These are phyloP conservation scores for Gynostemma pentaphyllum DNA, from an alignment of 306 rosid species.

Conservation along the genomic window DNA sequence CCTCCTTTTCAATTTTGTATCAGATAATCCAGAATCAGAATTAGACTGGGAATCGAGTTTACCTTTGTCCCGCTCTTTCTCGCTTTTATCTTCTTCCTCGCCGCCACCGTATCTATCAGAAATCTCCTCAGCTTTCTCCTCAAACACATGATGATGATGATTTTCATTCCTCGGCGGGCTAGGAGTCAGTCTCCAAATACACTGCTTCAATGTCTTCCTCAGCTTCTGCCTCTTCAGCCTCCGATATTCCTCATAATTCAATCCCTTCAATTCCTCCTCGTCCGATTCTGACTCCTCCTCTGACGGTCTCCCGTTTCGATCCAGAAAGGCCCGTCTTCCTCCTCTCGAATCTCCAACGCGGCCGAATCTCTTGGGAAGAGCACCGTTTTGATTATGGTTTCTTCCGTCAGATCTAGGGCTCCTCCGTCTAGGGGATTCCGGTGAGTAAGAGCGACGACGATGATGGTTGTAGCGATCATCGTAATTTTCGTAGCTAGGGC, in stretches of 20 bases:
- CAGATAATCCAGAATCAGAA: slow-evolving; percentile 27
- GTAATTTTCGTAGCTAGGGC: slow-evolving; percentile 66
- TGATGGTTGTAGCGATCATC: slow-evolving; percentile 25
- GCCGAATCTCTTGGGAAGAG: slow-evolving; percentile 64
- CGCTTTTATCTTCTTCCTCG: slow-evolving; percentile 7
- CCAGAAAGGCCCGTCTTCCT: slow-evolving; percentile 27
- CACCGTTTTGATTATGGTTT: slow-evolving; percentile 6
- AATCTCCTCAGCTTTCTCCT: slow-evolving; percentile 40
- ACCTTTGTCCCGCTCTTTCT: slow-evolving; percentile 18
- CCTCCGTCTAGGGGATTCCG: slow-evolving; percentile 16
- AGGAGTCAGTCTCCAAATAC: slow-evolving; percentile 79
- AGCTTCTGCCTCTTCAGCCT: slow-evolving; percentile 78
- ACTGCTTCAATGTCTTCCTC: slow-evolving; percentile 54
- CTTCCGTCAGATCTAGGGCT: slow-evolving; percentile 33
- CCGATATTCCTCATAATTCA: slow-evolving; percentile 52
- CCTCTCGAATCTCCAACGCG: slow-evolving; percentile 23
- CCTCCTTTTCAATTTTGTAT: slow-evolving; percentile 28
- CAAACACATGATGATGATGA: slow-evolving; percentile 44
- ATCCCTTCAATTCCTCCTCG: slow-evolving; percentile 76
- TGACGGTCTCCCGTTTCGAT: slow-evolving; percentile 35
- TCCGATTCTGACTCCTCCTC: slow-evolving; percentile 53
- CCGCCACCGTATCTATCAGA: slow-evolving; percentile 19
- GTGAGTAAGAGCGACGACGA: slow-evolving; percentile 31
- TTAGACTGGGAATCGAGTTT: slow-evolving; percentile 20
- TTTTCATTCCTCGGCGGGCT: slow-evolving; percentile 66